These are phyloP conservation scores for Cryptosporidium muris DNA, from an alignment of 169 alveolate species.

Conservation along the genomic window DNA sequence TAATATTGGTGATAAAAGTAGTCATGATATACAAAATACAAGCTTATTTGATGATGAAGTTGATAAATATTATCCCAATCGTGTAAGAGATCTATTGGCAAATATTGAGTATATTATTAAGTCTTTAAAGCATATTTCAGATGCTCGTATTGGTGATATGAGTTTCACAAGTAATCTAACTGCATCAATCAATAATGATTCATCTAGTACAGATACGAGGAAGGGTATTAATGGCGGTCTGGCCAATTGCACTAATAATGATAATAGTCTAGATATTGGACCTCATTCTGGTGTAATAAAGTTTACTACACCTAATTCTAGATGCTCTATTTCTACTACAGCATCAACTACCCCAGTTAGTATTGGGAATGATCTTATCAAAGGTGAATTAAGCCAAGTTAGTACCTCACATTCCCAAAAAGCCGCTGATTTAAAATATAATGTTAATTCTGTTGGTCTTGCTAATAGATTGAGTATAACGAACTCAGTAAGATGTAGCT, in stretches of 20 bases:
- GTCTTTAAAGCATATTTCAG: neutral
- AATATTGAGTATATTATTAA: constrained; percentile 58
- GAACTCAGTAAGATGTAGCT: neutral
- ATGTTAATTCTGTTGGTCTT: too few relatives aligned
- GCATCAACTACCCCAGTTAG: constrained; percentile 57
- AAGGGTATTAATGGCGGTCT: neutral
- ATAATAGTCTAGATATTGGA: constrained; percentile 30
- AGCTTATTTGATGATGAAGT: constrained; percentile 41
- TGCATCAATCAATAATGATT: neutral
- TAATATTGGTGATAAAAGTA: neutral
- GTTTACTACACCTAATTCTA: constrained; percentile 56
- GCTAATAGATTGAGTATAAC: too few relatives aligned
- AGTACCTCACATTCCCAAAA: too few relatives aligned
- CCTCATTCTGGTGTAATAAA: constrained; percentile 17
- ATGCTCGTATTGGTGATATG: neutral
- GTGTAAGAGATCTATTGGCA: constrained; percentile 34
- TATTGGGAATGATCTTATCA: constrained; percentile 1
- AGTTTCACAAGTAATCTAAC: neutral
- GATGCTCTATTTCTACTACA: constrained; percentile 58
- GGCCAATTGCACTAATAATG: neutral
- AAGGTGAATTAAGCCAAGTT: too few relatives aligned
- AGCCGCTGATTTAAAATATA: too few relatives aligned
- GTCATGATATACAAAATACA: constrained; percentile 8
- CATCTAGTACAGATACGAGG: neutral
- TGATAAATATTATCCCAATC: constrained; percentile 32